Conservation (phyloP, 2,329 filamentous ascomycete genomes). For the Hypoxylon sp. region DNA sequence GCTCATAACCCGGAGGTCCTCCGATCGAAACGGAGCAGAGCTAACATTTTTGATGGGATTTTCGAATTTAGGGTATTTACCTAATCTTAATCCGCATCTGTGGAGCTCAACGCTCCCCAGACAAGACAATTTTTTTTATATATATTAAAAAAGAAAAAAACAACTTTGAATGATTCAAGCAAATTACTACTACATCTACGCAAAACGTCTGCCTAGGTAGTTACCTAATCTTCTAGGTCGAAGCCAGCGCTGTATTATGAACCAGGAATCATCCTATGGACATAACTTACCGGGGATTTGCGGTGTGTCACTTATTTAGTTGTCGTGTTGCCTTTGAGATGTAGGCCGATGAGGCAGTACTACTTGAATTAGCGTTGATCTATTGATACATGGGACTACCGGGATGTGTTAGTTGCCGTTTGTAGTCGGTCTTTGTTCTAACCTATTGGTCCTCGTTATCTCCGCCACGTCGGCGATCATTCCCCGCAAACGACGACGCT, state of each 20-base stretch:
- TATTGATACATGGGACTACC: neutral
- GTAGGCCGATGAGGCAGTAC: neutral
- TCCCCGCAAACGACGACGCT: constrained; percentile 29
- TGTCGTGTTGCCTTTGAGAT: neutral
- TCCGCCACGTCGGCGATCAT: constrained; percentile 38
- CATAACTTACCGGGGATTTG: neutral
- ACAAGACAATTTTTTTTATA: neutral
- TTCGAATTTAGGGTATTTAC: neutral
- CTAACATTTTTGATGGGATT: constrained; percentile 13
- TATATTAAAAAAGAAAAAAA: too few relatives aligned
- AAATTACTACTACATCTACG: neutral
- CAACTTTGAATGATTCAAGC: neutral
- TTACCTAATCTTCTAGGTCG: neutral
- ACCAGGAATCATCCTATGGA: neutral
- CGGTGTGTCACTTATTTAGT: neutral
- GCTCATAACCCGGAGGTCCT: constrained; percentile 35
- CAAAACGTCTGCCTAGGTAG: neutral
- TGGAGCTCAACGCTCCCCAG: neutral
- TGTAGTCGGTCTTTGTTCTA: constrained; percentile 34
- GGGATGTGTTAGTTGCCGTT: constrained; percentile 1
- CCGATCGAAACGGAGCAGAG: constrained; percentile 36
- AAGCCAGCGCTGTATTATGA: neutral
- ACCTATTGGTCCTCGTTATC: constrained; percentile 24
- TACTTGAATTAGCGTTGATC: neutral
- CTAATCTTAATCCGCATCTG: neutral